Evolutionary conservation across 495 filamentous ascomycete genomes (phyloP), one percentile per base, ranked within the genome.

Genomic region (Penicillium steckii): DNA sequence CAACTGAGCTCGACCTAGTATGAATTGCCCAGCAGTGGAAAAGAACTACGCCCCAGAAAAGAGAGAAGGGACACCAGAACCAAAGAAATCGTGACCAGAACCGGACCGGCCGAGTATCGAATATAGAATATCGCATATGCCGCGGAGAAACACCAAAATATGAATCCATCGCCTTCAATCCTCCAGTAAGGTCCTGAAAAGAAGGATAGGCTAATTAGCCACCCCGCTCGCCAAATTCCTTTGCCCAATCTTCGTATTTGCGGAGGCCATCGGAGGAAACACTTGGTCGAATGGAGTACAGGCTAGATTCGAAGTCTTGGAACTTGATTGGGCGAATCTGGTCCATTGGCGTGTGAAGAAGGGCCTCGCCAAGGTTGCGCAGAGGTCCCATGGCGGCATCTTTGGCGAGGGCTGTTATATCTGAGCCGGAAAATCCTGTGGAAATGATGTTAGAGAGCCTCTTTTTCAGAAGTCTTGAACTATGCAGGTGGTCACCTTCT

Each of bases 351-450:
- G 92, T 97, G 55, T 89, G 83, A 21, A 99, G 77, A 32, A 99
- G 75, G 15, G 88, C 88, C 64, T 97, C 95, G 18, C 94, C 94
- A 2, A 99, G 77, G 48, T 88, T 91, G 17, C 95, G 85, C 12
- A 99, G 79, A 8, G 95, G 94, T 0, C 94, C 95, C 94, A 99
- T 99, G 21, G 94, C 94, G 8, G 94, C 94, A 65, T 99, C 94
- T 69, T 99, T 99, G 8, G 94, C 95, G 21, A 99, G 74, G 5
- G 94, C 94, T 8, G 94, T 99, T 48, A 99, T 96, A 65, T 99
- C 94, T 3, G 91, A 96, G 52, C 94, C 95, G 29, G 90, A 95
- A 75, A 95, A 99, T 44, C 92, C 94, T 97, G 60, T 8, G 6
- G 15, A 8, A 12, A 10, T n/a, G 23, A 42, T 46, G 26, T 58